Evolutionary conservation across 2,329 filamentous ascomycete genomes (phyloP).

Genomic region (Myriosclerotinia curreyana): DNA sequence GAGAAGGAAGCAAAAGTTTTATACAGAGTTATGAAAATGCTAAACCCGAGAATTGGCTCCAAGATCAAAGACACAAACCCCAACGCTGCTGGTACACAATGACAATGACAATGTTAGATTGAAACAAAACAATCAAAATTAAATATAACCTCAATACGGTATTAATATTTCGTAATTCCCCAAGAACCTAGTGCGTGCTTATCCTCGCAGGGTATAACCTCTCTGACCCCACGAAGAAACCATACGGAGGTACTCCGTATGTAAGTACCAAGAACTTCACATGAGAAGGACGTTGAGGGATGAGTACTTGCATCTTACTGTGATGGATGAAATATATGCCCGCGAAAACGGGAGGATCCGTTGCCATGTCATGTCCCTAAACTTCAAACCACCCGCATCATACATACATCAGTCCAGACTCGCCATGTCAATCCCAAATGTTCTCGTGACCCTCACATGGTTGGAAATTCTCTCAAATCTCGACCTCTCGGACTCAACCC

Average conservation of each 20-base stretch:
- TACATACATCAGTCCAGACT: constrained; percentile 21
- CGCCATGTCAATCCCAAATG: constrained; percentile 20
- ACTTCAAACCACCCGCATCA: constrained; percentile 11
- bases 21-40: neutral
- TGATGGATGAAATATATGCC: constrained; percentile 17
- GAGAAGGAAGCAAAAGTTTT: neutral
- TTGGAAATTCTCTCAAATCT: constrained; percentile 15
- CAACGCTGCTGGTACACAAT: constrained; percentile 14
- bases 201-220: constrained; percentile 9
- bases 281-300: constrained; percentile 18
- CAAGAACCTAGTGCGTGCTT: constrained; percentile 7
- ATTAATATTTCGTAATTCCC: constrained; percentile 19
- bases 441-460: constrained; percentile 37
- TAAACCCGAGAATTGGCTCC: constrained; percentile 7
- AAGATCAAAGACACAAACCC: neutral
- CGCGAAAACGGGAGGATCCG: constrained; percentile 34
- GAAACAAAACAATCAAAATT: constrained; percentile 10
- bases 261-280: constrained; percentile 15
- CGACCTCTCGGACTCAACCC: constrained; percentile 22
- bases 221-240: constrained; percentile 3
- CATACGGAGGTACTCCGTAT: constrained; percentile 4
- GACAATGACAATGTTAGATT: no score
- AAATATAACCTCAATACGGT: constrained; percentile 19
- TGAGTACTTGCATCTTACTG: constrained; percentile 19
- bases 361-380: constrained; percentile 18